Conservation (phyloP, 768 basidiomycete genomes). For the Lepiota venenata region DNA sequence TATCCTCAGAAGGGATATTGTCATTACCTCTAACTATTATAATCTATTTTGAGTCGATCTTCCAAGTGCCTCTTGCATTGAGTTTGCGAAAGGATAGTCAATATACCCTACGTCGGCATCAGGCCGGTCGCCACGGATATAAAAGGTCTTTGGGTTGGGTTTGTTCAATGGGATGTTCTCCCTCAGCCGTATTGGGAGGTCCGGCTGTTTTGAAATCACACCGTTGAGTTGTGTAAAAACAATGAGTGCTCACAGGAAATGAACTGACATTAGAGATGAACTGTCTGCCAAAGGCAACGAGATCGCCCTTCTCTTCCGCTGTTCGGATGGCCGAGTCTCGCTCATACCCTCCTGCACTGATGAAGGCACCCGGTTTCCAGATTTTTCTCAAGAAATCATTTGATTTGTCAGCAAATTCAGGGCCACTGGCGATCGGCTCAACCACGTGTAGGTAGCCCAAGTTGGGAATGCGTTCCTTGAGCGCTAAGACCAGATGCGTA, state of each 20-base stretch:
- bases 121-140: constrained; percentile 24
- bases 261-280: constrained; percentile 31
- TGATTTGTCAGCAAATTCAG: constrained; percentile 18
- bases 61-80: neutral
- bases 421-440: constrained; percentile 29
- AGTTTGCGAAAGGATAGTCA: constrained; percentile 24
- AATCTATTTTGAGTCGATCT: neutral
- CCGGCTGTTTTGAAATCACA: constrained; percentile 31
- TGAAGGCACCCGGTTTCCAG: constrained; percentile 38
- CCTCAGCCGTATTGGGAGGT: constrained; percentile 35
- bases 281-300: constrained; percentile 26
- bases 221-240: neutral
- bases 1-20: neutral
- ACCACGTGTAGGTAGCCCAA: constrained; percentile 51
- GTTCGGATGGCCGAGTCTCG: constrained; percentile 33
- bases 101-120: constrained; percentile 25
- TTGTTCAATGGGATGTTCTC: constrained; percentile 29
- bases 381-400: constrained; percentile 44
- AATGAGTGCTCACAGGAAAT: neutral
- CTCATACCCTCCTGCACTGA: constrained; percentile 43
- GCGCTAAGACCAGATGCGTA: constrained; percentile 39
- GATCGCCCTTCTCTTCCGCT: constrained; percentile 27
- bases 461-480: constrained; percentile 37
- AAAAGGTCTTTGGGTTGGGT: constrained; percentile 37
- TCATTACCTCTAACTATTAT: neutral